Base-by-base conservation (phyloP, 2,329 filamentous ascomycete species). In the Scedosporium minutisporum region DNA sequence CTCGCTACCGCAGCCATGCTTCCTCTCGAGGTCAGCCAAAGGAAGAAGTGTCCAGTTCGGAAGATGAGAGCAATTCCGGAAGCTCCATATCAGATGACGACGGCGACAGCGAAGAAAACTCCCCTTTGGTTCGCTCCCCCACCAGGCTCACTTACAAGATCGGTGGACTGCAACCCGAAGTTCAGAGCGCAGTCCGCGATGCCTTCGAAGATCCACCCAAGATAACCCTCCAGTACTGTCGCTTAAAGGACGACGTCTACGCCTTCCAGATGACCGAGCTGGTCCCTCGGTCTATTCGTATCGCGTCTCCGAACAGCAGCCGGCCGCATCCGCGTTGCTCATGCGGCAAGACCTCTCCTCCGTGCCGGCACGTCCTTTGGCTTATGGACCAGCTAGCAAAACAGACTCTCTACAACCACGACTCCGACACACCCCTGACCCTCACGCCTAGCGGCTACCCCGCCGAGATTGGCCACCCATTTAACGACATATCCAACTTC, bases 191-290 rank as follows among this genome's bases (percentile, higher is more conserved):
- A 2, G 74, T 83, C 7, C 73, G 77, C 16, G 76, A 78, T 58
- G 72, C 78, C 25, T 80, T 83, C 65, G 72, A 72, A 38, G 76
- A 81, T 10, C 77, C 80, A 0, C 79, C 81, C 2, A 75, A 75
- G 63, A 77, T 85, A 63, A 73, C 76, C 0, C 70, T 85, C 6
- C 77, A 82, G 66, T 76, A 76, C 62, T 84, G 81, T 64, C 76
- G 78, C 23, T 73, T 77, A 48, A 74, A 78, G 53, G 75, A 77
- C 25, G 68, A 79, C 64, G 78, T 80, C 21, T 83, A 81, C 63
- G 79, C 82, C 58, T 85, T 85, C 64, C 77, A 83, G 67, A 77
- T 85, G 73, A 80, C 80, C 3, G 82, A 85, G 68, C 71, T 79
- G 2, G 79, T 81, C 27, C 80, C 80, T 14, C 77, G 79, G 10